These are phyloP conservation scores for Coemansia javaensis DNA, from an alignment of 192 early-diverging fungal species.

Conservation along the genomic window DNA sequence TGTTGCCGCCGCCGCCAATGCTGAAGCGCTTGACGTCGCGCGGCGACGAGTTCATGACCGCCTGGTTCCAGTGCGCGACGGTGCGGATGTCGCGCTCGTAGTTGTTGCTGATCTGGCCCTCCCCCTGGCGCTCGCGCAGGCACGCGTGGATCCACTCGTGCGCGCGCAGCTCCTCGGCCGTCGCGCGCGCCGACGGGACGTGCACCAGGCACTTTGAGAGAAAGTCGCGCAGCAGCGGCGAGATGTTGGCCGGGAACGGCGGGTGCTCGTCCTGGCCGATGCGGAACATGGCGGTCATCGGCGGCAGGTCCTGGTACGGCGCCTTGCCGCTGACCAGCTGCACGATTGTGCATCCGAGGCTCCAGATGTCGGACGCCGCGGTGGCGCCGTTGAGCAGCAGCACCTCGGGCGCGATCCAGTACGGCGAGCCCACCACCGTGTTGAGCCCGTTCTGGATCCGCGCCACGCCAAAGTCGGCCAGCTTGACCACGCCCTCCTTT, in stretches of 20 bases:
- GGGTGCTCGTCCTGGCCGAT: slow-evolving; percentile 73
- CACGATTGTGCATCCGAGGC: slow-evolving; percentile 66
- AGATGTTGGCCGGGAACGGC: slow-evolving; percentile 60
- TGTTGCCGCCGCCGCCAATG: slow-evolving; percentile 7
- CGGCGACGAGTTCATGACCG: slow-evolving; percentile 45
- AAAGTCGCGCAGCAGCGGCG: slow-evolving; percentile 63
- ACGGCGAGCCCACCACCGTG: slow-evolving; percentile 68
- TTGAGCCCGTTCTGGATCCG: slow-evolving; percentile 59
- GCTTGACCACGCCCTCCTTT: slow-evolving; percentile 65
- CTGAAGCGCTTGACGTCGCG: slow-evolving; percentile 47
- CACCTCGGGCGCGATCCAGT: slow-evolving; percentile 77
- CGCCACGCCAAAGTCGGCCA: slow-evolving; percentile 76
- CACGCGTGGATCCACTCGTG: slow-evolving; percentile 49
- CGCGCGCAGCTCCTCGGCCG: slow-evolving; percentile 63
- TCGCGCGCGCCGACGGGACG: slow-evolving; percentile 61
- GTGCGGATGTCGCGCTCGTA: slow-evolving; percentile 47
- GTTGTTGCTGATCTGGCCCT: slow-evolving; percentile 29
- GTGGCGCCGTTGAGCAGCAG: slow-evolving; percentile 63
- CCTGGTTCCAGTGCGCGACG: slow-evolving; percentile 50
- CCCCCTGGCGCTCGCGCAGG: slow-evolving; percentile 29
- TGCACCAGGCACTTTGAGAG: slow-evolving; percentile 74
- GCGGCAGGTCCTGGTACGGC: slow-evolving; percentile 63
- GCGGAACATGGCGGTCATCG: slow-evolving; percentile 65
- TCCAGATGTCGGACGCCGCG: slow-evolving; percentile 69
- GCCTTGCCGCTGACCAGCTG: slow-evolving; percentile 67